Base-by-base conservation (phyloP, 306 rosid species). In the Vigna reflexopilosa region DNA sequence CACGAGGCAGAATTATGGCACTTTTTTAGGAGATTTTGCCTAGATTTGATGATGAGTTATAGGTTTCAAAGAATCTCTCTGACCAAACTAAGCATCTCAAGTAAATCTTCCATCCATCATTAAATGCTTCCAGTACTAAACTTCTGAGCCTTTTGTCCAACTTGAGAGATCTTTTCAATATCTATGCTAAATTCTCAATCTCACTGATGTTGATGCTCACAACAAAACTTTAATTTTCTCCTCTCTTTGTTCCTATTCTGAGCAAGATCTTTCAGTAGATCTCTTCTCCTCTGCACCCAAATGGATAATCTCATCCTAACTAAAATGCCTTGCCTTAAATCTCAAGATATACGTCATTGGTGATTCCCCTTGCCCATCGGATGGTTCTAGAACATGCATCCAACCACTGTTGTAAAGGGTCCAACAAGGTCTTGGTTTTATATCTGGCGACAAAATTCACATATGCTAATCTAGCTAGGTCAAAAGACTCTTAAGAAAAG, bases 1-100 rank as follows among this genome's bases (percentile, higher is more conserved):
- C 91, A 88, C 87, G 88, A 86, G 91, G 93, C 89, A 82, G 85
- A 80, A 82, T 82, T 83, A 66, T 64, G 83, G 87, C 89, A 78
- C 75, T 88, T 88, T 85, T 93, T 87, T 64, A 88, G 97, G 87
- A 86, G 91, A 82, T 85, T 66, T 84, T 84, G 69, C 85, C 89
- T 90, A 82, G 91, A 89, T 87, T 87, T 84, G 86, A 66, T 78
- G 55, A 84, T 76, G 55, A 84, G 71, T 80, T 59, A 45, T 68
- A 55, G 69, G 83, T 71, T 84, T 77, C 83, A 82, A 48, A 80
- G 88, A 75, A 90, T 86, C 87, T 81, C 63, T 73, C 86, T 79
- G 76, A 80, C 89, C 56, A 86, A 78, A 72, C 70, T 20, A 56
- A 77, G 83, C 79, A 81, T 74, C 80, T 78, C 70, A 87, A 83